Evolutionary conservation across 1,284 basidiomycete genomes (phyloP), one percentile per base, ranked within the genome.

Genomic region (Malassezia psittaci): DNA sequence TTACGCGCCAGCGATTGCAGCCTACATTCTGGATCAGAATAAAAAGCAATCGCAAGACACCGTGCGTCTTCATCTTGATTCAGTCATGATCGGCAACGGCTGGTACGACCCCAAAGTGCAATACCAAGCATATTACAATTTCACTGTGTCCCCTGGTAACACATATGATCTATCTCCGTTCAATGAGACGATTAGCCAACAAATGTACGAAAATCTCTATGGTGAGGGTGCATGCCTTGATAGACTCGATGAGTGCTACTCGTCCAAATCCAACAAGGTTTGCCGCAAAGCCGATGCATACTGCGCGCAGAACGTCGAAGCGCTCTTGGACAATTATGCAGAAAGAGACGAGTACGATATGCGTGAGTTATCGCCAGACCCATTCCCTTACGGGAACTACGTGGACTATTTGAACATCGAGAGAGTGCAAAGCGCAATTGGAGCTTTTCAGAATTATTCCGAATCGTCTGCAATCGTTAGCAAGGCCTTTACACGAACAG

Each of bases 11-110:
- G 46, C 78, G 79, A 79, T 83, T 66, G 62, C 78, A 51, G 39
- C 58, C 29, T 72, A 75, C 54, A 63, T 86, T 76, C 75, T 82
- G 37, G 74, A 78, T 34, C 82, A 85, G 67, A 85, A 85, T 62
- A 75, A 77, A 15, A 80, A 79, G 15, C 82, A 57, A 76, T 77
- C 38, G 16, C 39, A n/a, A 72, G 77, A n/a, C 78, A 80, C 10
- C 77, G 76, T 9, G 9, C 73, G 73, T n/a, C 78, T 85, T 48
- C 82, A 84, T 66, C 77, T 85, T 16, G 79, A 83, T 64, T 78
- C 80, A 13, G 78, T 85, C 18, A 81, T 82, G 24, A 78, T 85
- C 42, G 83, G 83, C 5, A 79, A 65, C 34, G 61, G 59, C 2
- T 65, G 65, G 63, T 64, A 60, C 47, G 61, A 62, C 29, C 66